Evolutionary conservation across 352 stramenopile genomes (phyloP), one percentile per base, ranked within the genome.

Genomic region (Phytophthora idaei): DNA sequence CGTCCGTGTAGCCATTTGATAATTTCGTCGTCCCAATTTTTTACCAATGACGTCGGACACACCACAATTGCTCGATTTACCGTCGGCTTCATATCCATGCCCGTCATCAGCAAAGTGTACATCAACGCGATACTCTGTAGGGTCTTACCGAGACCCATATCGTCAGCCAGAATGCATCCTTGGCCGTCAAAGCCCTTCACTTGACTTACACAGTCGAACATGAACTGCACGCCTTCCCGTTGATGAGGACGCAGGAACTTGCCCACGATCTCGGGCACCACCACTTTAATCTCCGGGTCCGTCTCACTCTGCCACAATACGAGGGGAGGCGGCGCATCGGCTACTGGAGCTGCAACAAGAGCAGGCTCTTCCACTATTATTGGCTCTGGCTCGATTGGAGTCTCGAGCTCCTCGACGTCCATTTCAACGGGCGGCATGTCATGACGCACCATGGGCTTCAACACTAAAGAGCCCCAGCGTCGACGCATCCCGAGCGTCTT

Each of bases 231-330:
- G 34, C 96, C 97, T 74, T 99, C 96, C 21, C 95, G 85, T 76
- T 99, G 94, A 80, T 99, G 97, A 46, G 96, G 96, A 25, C 97
- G 90, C 36, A 99, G 69, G 69, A 93, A 98, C 57, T 98, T 98
- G 59, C 91, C 91, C 5, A 99, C 82, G 27, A 98, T 91, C 28
- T 93, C 85, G 8, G 92, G 88, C 12, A 97, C 89, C 31, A 97
- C 83, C 5, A 95, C 81, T 37, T 87, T 80, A 21, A 85, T 42
- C 5, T 87, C 64, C 2, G 79, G 68, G 41, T 95, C 67, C 1
- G 89, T 85, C 53, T 89, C 71, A 51, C 83, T 90, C 36, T 90
- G 73, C 89, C 89, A 96, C 10, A 96, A 68, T 37, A 96, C 84
- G 11, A 96, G 74, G 8, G 89, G 89, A 15, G 86, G 83, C 3